These are phyloP conservation scores for Pseudocercospora eumusae DNA, from an alignment of 2,329 filamentous ascomycete genomes.

Conservation along the genomic window DNA sequence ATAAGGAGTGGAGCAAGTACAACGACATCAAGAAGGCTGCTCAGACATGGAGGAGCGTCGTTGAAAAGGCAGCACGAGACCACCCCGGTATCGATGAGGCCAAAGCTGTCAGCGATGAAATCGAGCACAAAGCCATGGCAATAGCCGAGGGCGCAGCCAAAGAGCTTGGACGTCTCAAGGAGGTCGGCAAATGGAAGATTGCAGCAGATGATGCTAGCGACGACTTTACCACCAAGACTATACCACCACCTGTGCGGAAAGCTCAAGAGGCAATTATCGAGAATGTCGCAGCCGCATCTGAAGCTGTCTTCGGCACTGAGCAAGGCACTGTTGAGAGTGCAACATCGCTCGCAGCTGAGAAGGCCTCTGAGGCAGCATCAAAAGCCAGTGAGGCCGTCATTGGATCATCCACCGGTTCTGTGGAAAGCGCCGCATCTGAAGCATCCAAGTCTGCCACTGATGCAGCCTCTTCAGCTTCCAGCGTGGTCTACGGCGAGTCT, in stretches of 20 bases:
- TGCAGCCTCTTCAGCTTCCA: slow-evolving; percentile 19
- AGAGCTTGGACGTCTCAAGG: slow-evolving; percentile 78
- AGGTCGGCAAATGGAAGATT: slow-evolving; percentile 83
- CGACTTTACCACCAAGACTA: slow-evolving; percentile 71
- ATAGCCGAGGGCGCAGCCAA: slow-evolving; percentile 75
- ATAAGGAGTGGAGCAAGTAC: slow-evolving; percentile 96
- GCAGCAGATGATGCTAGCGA: slow-evolving; percentile 70
- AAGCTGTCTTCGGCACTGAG: slow-evolving; percentile 41
- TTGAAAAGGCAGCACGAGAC: slow-evolving; percentile 69
- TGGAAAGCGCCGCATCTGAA: slow-evolving; percentile 50
- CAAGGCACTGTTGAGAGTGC: slow-evolving; percentile 42
- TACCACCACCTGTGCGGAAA: slow-evolving; percentile 58
- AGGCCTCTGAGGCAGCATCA: slow-evolving; percentile 35
- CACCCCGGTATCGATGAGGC: slow-evolving; percentile 71
- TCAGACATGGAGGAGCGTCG: slow-evolving; percentile 78
- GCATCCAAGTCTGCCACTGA: slow-evolving; percentile 19
- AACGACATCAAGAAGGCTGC: slow-evolving; percentile 82
- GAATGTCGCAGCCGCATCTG: slow-evolving; percentile 36
- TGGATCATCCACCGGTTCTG: slow-evolving; percentile 44
- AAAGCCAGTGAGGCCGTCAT: slow-evolving; percentile 34
- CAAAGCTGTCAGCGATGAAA: slow-evolving; percentile 64
- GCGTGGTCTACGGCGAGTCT: slow-evolving; percentile 20
- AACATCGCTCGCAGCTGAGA: slow-evolving; percentile 36
- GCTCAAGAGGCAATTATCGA: slow-evolving; percentile 45
- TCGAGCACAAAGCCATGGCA: slow-evolving; percentile 79